A percentile compares a stretch with the other conserved stretches of the same genome.
phyloP scores from a whole-genome alignment of 2,329 filamentous ascomycete species.

The Cordyceps cicadae region DNA sequence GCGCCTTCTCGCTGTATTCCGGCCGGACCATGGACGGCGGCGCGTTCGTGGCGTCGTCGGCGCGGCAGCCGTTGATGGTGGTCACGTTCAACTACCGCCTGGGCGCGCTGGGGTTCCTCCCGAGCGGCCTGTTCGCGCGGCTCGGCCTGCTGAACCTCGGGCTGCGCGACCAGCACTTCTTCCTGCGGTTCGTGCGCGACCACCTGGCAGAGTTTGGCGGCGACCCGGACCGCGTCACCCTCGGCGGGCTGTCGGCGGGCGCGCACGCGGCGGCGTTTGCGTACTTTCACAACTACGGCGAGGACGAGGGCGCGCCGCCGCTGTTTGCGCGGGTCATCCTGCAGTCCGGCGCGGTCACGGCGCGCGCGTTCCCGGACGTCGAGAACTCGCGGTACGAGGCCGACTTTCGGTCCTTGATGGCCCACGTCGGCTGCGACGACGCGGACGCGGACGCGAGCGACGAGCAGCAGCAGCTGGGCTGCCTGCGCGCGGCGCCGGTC shows the following conservation, averaged over 20 bases:
- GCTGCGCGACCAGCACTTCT: slow-evolving; percentile 43
- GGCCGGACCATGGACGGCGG: slow-evolving; percentile 14
- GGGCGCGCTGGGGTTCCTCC: slow-evolving; percentile 33
- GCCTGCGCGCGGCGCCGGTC: slow-evolving; percentile 30
- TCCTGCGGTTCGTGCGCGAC: slow-evolving; percentile 44
- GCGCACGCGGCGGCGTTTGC: slow-evolving; percentile 30
- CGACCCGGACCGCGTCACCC: slow-evolving; percentile 41
- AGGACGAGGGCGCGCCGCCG: slow-evolving; percentile 20
- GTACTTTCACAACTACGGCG: slow-evolving; percentile 30
- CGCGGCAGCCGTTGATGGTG: slow-evolving; percentile 34
- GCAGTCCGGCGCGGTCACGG: slow-evolving; percentile 30
- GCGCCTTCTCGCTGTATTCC: slow-evolving; percentile 21
- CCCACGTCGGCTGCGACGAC: slow-evolving; percentile 22
- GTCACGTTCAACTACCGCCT: slow-evolving; percentile 36
- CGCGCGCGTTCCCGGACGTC: slow-evolving; percentile 28
- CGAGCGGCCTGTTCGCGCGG: slow-evolving; percentile 31
- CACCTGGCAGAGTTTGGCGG: slow-evolving; percentile 47
- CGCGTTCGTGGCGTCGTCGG: slow-evolving; percentile 23
- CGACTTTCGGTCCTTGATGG: slow-evolving; percentile 24
- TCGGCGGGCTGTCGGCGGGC: slow-evolving; percentile 48
- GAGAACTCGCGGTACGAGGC: slow-evolving; percentile 25
- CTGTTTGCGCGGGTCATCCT: slow-evolving; percentile 28
- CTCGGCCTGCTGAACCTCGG: slow-evolving; percentile 40
- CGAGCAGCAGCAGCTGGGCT: slow-evolving; percentile 27
- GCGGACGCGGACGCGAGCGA: slow-evolving; percentile 21